Percentiles rank a stretch among this genome's conserved stretches.
These are phyloP conservation scores for Russula emetica DNA, from an alignment of 768 basidiomycete genomes.

Conservation along the genomic window DNA sequence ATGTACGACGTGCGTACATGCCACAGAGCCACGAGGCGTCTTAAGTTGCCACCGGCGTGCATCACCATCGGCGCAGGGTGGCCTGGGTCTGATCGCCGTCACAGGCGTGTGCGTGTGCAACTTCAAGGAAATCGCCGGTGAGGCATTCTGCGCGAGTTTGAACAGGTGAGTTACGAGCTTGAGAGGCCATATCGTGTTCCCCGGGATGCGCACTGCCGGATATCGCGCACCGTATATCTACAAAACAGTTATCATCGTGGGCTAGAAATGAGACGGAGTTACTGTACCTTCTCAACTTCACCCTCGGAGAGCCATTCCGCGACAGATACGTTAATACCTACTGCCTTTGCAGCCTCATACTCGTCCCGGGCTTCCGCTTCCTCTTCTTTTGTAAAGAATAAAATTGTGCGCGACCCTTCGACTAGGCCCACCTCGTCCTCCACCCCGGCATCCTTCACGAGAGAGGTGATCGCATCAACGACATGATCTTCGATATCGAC, in stretches of 20 bases:
- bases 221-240: constrained; percentile 46
- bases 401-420: constrained; percentile 47
- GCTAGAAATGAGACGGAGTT: background rate
- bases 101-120: constrained; percentile 77
- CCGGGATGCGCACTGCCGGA: constrained; percentile 49
- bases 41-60: constrained; percentile 48
- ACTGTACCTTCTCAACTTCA: constrained; percentile 45
- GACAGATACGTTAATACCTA: constrained; percentile 45
- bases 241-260: background rate
- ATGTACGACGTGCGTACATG: constrained; percentile 66
- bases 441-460: constrained; percentile 46
- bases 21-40: constrained; percentile 64
- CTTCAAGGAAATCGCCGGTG: constrained; percentile 40
- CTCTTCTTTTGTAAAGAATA: constrained; percentile 50
- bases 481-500: constrained; percentile 58
- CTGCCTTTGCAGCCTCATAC: constrained; percentile 49
- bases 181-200: constrained; percentile 71
- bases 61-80: constrained; percentile 34
- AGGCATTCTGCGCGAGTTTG: constrained; percentile 37
- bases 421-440: constrained; percentile 57
- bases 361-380: constrained; percentile 40
- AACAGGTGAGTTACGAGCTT: constrained; percentile 74
- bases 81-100: constrained; percentile 33
- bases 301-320: constrained; percentile 47
- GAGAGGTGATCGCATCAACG: constrained; percentile 42